These are phyloP conservation scores for Aurantiochytrium sp. DNA, from an alignment of 108 stramenopile species.

Conservation along the genomic window DNA sequence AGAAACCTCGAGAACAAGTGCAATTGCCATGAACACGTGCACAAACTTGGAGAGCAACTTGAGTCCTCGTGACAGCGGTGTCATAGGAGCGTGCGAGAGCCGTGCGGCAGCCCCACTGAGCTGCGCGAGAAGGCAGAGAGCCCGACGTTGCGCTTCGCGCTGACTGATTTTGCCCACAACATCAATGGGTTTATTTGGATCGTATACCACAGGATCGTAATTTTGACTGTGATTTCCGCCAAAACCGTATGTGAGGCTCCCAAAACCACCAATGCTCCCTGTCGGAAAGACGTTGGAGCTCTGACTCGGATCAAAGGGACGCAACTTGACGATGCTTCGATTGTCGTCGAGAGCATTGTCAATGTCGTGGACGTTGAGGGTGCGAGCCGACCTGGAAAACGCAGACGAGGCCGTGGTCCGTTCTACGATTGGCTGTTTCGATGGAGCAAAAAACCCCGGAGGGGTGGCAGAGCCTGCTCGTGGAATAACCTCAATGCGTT, in stretches of 20 bases:
- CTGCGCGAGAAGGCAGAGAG: background rate
- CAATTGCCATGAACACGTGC: background rate
- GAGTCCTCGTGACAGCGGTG: background rate
- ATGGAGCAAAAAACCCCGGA: background rate
- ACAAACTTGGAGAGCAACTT: background rate
- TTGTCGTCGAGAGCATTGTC: background rate
- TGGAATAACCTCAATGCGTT: background rate
- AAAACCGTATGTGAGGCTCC: background rate
- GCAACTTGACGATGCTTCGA: too few relatives aligned
- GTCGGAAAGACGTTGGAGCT: too few relatives aligned
- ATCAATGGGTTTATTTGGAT: background rate
- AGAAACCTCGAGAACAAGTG: background rate
- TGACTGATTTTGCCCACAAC: background rate
- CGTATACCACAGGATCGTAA: background rate
- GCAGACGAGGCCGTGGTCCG: background rate
- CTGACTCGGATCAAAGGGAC: too few relatives aligned
- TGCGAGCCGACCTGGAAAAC: background rate
- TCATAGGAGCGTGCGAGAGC: background rate
- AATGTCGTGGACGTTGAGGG: background rate
- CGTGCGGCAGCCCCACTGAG: background rate
- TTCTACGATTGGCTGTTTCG: background rate
- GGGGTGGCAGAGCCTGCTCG: background rate
- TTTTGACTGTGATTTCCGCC: background rate
- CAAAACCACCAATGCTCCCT: too few relatives aligned
- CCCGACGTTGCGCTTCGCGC: background rate